A percentile compares a stretch with the other conserved stretches of the same genome.
phyloP scores from a whole-genome alignment of 2,329 filamentous ascomycete genomes.

The Ophiostoma angusticollis region DNA sequence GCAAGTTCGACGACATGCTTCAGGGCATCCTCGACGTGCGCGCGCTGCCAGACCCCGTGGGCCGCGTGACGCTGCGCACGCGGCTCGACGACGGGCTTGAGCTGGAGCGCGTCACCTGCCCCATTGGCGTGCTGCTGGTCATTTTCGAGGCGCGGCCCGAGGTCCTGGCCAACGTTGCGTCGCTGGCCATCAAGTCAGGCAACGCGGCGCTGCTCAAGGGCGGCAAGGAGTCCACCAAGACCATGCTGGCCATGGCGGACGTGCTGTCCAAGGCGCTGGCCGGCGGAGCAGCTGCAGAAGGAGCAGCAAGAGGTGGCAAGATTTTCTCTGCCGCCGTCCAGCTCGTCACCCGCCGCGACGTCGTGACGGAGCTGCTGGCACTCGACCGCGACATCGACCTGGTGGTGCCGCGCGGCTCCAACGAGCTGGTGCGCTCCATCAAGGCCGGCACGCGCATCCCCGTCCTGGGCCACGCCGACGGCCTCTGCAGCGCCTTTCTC shows the following conservation, averaged over 20 bases:
- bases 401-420: conserved; percentile 83
- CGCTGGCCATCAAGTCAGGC: conserved; percentile 89
- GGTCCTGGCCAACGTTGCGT: conserved; percentile 96
- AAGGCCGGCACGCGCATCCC: conserved; percentile 88
- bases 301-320: too few relatives aligned
- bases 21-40: conserved; percentile 86
- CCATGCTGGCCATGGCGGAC: conserved; percentile 81
- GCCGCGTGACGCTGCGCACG: conserved; percentile 71
- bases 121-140: conserved; percentile 93
- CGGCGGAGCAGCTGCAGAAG: conserved; percentile 68
- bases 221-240: conserved; percentile 88
- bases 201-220: conserved; percentile 96
- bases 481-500: conserved; percentile 78
- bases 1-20: conserved; percentile 97
- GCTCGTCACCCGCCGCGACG: conserved; percentile 85
- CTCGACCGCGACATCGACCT: conserved; percentile 85
- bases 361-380: conserved; percentile 73
- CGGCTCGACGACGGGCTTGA: conserved; percentile 74
- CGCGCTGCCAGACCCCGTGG: conserved; percentile 76
- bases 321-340: conserved; percentile 85
- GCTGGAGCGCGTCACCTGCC: conserved; percentile 80
- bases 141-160: conserved; percentile 97
- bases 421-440: conserved; percentile 80
- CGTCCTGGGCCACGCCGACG: conserved; percentile 91
- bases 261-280: conserved; percentile 73